Evolutionary conservation across 2,329 filamentous ascomycete species (phyloP).

Genomic region (Xenosphaeropsis pyriputrescens): DNA sequence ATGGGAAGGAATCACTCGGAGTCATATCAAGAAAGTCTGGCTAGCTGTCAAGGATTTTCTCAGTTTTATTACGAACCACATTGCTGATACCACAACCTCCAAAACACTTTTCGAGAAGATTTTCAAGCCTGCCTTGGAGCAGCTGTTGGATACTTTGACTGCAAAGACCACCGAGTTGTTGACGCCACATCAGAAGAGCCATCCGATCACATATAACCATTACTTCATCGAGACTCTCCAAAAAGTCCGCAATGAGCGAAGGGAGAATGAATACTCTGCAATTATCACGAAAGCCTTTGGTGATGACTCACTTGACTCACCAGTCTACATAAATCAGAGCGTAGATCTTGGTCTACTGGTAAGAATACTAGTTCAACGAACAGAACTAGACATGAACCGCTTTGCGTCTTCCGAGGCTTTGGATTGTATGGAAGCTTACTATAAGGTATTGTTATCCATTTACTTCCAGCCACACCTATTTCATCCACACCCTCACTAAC

Average conservation of each 20-base stretch:
- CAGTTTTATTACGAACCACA: constrained; percentile 6
- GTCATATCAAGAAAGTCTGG: constrained; percentile 9
- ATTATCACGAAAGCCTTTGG: neutral
- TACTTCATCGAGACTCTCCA: constrained; percentile 19
- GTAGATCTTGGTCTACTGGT: constrained; percentile 5
- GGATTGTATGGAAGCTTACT: constrained; percentile 17
- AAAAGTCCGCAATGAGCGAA: constrained; percentile 7
- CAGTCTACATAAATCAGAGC: neutral
- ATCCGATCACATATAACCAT: constrained; percentile 22
- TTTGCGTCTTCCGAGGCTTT: constrained; percentile 16
- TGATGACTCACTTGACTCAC: neutral
- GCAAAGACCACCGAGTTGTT: constrained; percentile 6
- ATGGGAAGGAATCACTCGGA: constrained; percentile 18
- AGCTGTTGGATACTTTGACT: constrained; percentile 6
- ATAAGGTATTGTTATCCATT: constrained; percentile 13
- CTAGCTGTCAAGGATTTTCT: constrained; percentile 9
- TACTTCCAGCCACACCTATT: neutral
- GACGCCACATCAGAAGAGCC: constrained; percentile 13
- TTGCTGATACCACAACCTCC: neutral
- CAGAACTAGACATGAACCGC: constrained; percentile 13
- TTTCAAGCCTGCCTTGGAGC: constrained; percentile 5
- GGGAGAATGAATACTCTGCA: neutral
- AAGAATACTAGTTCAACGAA: neutral
- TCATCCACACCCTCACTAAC: neutral
- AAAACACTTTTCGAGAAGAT: constrained; percentile 4